These are phyloP conservation scores for Cylindrodendrum hubeiense DNA, from an alignment of 2,329 filamentous ascomycete genomes.

Conservation along the genomic window DNA sequence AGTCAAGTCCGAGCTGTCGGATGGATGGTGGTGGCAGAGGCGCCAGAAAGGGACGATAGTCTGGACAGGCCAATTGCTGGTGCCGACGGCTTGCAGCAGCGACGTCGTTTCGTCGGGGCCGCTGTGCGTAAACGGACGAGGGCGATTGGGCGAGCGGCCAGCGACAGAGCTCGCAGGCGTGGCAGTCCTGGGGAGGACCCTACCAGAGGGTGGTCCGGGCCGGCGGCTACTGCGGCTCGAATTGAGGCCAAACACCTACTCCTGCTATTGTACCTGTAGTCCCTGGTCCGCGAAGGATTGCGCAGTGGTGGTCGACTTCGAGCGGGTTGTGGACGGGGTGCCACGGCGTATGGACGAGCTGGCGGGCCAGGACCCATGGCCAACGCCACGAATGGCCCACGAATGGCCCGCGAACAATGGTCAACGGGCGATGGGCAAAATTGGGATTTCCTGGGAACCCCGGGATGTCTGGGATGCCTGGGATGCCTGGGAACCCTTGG, in stretches of 20 bases:
- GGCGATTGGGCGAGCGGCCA: background rate
- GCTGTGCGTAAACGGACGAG: background rate
- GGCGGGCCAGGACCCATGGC: no score
- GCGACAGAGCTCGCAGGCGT: background rate
- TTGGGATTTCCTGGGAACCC: background rate
- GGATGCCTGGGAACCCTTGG: background rate
- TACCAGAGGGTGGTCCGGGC: conserved; percentile 41
- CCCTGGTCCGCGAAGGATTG: conserved; percentile 15
- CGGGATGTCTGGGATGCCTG: no score
- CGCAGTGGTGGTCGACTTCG: background rate
- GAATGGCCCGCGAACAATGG: background rate
- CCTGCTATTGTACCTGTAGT: background rate
- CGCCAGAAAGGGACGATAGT: background rate
- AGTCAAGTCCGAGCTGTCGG: background rate
- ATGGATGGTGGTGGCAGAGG: conserved; percentile 15
- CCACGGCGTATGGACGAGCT: no score
- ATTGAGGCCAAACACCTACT: conserved; percentile 30
- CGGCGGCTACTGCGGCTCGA: conserved; percentile 46
- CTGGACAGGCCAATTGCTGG: conserved; percentile 8
- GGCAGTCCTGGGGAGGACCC: conserved; percentile 16
- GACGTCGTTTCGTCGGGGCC: background rate
- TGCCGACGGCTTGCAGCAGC: conserved; percentile 19
- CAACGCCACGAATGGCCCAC: background rate
- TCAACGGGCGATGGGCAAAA: background rate
- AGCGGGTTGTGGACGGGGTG: no score